Percentiles rank a stretch among this genome's conserved stretches.
phyloP scores from a whole-genome alignment of 1,284 basidiomycete genomes.

The Ustilago esculenta region DNA sequence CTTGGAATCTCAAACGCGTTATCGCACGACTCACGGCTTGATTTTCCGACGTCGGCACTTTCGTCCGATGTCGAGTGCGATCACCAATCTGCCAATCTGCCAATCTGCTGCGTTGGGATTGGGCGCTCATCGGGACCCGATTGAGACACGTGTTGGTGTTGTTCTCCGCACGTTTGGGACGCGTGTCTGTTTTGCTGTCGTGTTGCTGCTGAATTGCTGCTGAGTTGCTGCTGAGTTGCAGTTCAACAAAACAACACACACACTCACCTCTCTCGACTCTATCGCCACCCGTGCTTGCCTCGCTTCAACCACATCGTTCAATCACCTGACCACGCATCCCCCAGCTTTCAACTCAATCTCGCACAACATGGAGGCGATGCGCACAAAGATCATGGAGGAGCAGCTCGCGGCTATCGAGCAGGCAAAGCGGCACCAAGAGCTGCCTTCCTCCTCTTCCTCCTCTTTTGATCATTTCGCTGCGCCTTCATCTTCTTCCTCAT shows the following conservation, averaged over 20 bases:
- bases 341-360: too few species aligned
- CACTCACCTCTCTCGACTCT: too few species aligned
- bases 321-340: too few species aligned
- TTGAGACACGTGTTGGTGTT: too few species aligned
- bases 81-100: too few species aligned
- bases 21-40: slow-evolving; percentile 11
- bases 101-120: too few species aligned
- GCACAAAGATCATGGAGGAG: slow-evolving; percentile 47
- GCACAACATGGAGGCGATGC: slow-evolving; percentile 51
- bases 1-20: neutral
- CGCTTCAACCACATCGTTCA: too few species aligned
- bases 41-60: neutral
- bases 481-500: slow-evolving; percentile 10
- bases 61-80: neutral
- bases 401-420: slow-evolving; percentile 40
- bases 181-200: too few species aligned
- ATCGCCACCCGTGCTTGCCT: too few species aligned
- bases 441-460: slow-evolving; percentile 7
- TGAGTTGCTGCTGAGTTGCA: neutral
- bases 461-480: neutral
- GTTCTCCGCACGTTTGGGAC: slow-evolving; percentile 20
- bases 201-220: neutral
- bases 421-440: slow-evolving; percentile 25
- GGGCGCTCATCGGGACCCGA: too few species aligned
- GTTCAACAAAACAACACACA: neutral